Conservation (phyloP, 2,329 filamentous ascomycete species). For the Apiospora aurea region DNA sequence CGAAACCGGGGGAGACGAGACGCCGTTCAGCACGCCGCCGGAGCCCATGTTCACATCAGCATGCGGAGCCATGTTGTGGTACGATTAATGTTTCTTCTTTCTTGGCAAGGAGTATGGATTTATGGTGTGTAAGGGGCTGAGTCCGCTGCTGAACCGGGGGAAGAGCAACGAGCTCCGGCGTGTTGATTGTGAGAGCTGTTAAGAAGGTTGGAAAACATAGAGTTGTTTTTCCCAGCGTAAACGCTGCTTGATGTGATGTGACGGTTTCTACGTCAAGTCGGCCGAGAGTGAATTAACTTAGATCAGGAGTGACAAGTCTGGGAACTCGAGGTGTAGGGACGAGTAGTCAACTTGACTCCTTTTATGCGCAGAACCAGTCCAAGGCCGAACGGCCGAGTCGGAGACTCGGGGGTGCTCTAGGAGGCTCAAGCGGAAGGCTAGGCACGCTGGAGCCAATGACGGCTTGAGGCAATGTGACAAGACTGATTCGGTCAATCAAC, state of each 20-base stretch:
- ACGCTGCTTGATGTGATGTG: neutral
- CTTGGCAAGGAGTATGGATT: slow-evolving; percentile 43
- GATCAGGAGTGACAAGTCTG: neutral
- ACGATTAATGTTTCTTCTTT: slow-evolving; percentile 28
- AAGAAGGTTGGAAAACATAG: slow-evolving; percentile 96
- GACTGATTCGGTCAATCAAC: slow-evolving; percentile 11
- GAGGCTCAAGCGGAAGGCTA: slow-evolving; percentile 16
- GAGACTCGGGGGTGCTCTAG: neutral
- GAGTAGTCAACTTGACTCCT: slow-evolving; percentile 5
- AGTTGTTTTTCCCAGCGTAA: slow-evolving; percentile 8
- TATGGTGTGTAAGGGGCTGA: slow-evolving; percentile 62
- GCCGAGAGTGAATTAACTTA: neutral
- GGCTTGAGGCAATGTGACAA: neutral
- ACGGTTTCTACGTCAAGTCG: slow-evolving; percentile 3
- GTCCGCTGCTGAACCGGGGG: slow-evolving; percentile 84
- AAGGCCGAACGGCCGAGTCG: neutral
- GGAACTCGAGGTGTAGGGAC: neutral
- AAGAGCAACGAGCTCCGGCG: slow-evolving; percentile 94
- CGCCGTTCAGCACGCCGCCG: slow-evolving; percentile 60
- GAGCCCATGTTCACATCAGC: slow-evolving; percentile 67
- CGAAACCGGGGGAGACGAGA: slow-evolving; percentile 48
- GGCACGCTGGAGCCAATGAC: neutral
- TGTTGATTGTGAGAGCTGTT: slow-evolving; percentile 96
- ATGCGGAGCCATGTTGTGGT: slow-evolving; percentile 86
- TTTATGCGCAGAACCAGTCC: neutral